Percentiles rank a stretch among this genome's conserved stretches.
Conservation (phyloP, 1,139 yeast species). For the Magnusiomyces fungicola region DNA sequence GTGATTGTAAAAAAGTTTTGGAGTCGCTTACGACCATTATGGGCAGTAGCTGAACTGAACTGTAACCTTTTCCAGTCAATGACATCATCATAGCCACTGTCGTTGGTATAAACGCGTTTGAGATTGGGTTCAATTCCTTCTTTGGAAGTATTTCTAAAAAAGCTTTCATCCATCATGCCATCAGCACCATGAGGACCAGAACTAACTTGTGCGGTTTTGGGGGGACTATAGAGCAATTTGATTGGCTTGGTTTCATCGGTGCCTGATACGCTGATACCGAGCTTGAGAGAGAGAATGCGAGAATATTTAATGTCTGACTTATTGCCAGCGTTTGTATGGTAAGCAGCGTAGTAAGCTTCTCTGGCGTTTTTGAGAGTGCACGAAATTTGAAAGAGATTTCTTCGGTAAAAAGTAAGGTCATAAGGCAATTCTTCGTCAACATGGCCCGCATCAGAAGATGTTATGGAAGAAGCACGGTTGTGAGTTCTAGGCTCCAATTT, state of each 20-base stretch:
- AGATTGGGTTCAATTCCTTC: constrained; percentile 21
- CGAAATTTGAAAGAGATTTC: constrained; percentile 29
- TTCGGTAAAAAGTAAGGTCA: constrained; percentile 26
- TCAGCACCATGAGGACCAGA: constrained; percentile 11
- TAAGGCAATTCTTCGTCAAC: not conserved
- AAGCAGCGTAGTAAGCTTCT: constrained; percentile 24
- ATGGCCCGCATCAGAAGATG: not conserved
- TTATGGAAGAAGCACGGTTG: not conserved
- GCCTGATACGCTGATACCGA: constrained; percentile 26
- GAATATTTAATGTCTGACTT: constrained; percentile 19
- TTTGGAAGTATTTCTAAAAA: constrained; percentile 3
- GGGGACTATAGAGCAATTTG: constrained; percentile 25
- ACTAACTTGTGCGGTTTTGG: constrained; percentile 19
- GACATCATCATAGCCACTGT: constrained; percentile 25
- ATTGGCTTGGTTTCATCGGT: constrained; percentile 24
- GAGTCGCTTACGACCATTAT: constrained; percentile 50
- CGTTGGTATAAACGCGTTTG: constrained; percentile 25
- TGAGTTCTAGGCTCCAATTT: too few species aligned
- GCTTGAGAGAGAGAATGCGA: constrained; percentile 25
- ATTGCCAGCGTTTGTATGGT: constrained; percentile 17
- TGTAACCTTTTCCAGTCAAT: constrained; percentile 39
- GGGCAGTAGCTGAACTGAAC: constrained; percentile 57
- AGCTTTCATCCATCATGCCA: not conserved
- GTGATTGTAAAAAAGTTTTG: constrained; percentile 51
- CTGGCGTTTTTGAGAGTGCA: constrained; percentile 27